phyloP scores from a whole-genome alignment of 345 rosid genomes.

The Tarenaya hassleriana region DNA sequence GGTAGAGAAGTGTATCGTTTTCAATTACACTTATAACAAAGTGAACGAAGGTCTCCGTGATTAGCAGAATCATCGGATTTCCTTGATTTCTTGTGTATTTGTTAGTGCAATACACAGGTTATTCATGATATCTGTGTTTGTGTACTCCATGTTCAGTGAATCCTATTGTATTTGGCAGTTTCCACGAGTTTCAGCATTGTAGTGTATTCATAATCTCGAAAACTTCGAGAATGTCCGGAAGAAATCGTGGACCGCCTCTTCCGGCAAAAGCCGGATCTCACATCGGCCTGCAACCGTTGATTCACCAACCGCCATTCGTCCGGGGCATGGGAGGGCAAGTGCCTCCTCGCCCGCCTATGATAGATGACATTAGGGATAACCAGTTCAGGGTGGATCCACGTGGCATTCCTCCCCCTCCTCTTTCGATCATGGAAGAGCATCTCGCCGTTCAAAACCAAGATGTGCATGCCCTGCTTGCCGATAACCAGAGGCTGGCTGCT shows the following conservation, averaged over 20 bases:
- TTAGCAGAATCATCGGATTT: too few relatives aligned
- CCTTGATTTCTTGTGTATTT: too few relatives aligned
- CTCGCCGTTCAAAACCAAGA: constrained; percentile 79
- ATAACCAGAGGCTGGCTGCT: constrained; percentile 79
- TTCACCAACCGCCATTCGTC: constrained; percentile 45
- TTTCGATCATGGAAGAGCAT: constrained; percentile 60
- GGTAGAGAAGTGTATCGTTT: neutral
- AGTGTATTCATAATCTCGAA: neutral
- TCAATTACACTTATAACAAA: neutral
- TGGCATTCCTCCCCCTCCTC: constrained; percentile 57
- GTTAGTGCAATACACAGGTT: too few relatives aligned
- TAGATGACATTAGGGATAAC: constrained; percentile 59
- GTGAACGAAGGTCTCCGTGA: too few relatives aligned
- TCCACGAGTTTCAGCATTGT: neutral
- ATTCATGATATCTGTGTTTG: too few relatives aligned
- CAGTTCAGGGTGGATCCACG: constrained; percentile 58
- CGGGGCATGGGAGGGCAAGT: constrained; percentile 48
- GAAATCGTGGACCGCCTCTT: constrained; percentile 44
- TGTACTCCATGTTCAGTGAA: too few relatives aligned
- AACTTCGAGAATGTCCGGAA: constrained; percentile 36
- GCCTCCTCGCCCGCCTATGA: constrained; percentile 40
- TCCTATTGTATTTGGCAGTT: neutral
- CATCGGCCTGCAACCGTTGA: constrained; percentile 42
- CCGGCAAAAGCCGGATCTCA: constrained; percentile 40
- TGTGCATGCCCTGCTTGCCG: constrained; percentile 79